A percentile compares a stretch with the other conserved stretches of the same genome.
Evolutionary conservation across 2,329 filamentous ascomycete species (phyloP).

Genomic region (Venturiaceae sp.): DNA sequence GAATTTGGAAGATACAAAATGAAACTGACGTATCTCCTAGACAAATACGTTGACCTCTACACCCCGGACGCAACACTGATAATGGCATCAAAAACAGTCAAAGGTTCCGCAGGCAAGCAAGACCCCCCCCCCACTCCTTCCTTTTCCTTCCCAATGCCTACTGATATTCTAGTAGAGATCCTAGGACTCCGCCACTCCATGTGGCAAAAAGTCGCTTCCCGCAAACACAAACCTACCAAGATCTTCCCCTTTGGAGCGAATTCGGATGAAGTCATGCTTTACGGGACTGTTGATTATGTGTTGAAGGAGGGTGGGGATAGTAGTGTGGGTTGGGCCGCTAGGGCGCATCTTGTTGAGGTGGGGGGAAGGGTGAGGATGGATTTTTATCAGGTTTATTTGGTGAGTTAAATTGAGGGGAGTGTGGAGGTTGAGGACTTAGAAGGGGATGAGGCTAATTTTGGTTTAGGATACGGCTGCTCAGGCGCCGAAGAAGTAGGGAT

Average conservation of each 20-base stretch:
- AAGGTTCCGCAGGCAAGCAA: too few species aligned
- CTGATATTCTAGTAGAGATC: constrained; percentile 29
- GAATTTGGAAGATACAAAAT: neutral
- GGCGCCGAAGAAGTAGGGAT: neutral
- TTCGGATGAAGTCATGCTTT: constrained; percentile 42
- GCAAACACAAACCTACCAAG: constrained; percentile 36
- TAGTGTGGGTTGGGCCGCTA: constrained; percentile 43
- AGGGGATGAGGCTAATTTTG: neutral
- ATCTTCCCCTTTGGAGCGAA: constrained; percentile 40
- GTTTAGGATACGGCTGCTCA: neutral
- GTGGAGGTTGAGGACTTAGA: neutral
- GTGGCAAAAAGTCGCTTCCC: constrained; percentile 41
- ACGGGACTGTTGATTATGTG: constrained; percentile 42
- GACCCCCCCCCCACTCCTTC: neutral
- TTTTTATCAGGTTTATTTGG: constrained; percentile 8
- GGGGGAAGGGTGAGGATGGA: constrained; percentile 10
- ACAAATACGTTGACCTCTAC: constrained; percentile 34
- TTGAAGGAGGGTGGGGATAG: constrained; percentile 40
- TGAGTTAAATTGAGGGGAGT: neutral
- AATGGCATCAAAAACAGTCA: constrained; percentile 39
- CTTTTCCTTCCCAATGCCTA: neutral
- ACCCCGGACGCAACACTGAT: constrained; percentile 39
- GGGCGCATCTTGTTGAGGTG: constrained; percentile 39
- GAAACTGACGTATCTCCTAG: too few species aligned
- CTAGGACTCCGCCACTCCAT: constrained; percentile 39